These are phyloP conservation scores for Gynostemma pentaphyllum DNA, from an alignment of 306 rosid species.

Conservation along the genomic window DNA sequence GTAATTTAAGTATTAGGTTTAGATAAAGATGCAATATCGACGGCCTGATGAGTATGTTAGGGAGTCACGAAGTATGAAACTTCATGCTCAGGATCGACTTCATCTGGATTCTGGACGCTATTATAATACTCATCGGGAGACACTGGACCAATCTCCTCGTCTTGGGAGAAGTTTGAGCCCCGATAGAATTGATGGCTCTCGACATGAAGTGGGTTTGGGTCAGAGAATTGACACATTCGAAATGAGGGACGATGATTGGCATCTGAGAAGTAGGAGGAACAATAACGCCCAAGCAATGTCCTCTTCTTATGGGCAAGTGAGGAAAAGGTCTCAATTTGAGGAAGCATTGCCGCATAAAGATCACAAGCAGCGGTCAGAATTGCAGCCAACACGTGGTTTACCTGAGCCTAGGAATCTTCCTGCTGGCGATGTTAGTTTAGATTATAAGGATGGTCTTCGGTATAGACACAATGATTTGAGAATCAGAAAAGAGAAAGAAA, in stretches of 20 bases:
- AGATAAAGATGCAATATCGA: conserved; percentile 44
- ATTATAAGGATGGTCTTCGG: conserved; percentile 16
- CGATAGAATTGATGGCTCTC: conserved; percentile 25
- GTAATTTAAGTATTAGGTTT: conserved; percentile 16
- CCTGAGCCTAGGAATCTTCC: conserved; percentile 20
- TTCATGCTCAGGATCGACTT: conserved; percentile 24
- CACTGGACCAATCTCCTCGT: conserved; percentile 22
- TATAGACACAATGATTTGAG: conserved; percentile 23
- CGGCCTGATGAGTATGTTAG: conserved; percentile 36
- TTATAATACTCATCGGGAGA: conserved; percentile 22
- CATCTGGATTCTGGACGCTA: conserved; percentile 24
- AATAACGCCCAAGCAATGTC: conserved; percentile 31
- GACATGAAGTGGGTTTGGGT: conserved; percentile 28
- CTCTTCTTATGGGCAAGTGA: conserved; percentile 33
- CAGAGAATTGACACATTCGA: conserved; percentile 29
- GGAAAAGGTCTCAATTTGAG: conserved; percentile 38
- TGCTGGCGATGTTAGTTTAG: conserved; percentile 27
- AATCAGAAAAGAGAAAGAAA: conserved; percentile 33
- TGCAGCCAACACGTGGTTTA: conserved; percentile 28
- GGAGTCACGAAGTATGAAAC: conserved; percentile 24
- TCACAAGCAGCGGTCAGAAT: conserved; percentile 32
- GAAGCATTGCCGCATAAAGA: conserved; percentile 20
- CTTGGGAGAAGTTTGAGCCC: conserved; percentile 51
- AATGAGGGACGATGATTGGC: conserved; percentile 48
- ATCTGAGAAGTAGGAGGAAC: conserved; percentile 34